Evolutionary conservation across 352 stramenopile genomes (phyloP).

Genomic region (Globisporangium alternatum): DNA sequence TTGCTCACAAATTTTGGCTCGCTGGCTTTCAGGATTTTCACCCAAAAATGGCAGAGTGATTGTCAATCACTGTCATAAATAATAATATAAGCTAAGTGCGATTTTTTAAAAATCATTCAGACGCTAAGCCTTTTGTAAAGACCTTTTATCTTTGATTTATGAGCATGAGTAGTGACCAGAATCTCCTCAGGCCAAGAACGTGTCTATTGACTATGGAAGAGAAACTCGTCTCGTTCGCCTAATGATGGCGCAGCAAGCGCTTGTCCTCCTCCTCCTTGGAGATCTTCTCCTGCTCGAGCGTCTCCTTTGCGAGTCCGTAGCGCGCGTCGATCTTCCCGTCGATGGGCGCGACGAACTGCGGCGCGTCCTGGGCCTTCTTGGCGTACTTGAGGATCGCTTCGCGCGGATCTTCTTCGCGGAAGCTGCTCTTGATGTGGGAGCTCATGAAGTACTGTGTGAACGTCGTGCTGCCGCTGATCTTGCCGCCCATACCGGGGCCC

Average conservation of each 20-base stretch:
- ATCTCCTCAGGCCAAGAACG: not conserved
- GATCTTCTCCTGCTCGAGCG: conserved; percentile 76
- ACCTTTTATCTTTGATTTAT: not conserved
- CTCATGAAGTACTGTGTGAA: conserved; percentile 90
- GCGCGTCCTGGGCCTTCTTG: conserved; percentile 64
- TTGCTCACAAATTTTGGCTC: conserved; percentile 1
- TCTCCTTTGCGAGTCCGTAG: conserved; percentile 72
- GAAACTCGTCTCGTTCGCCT: not conserved
- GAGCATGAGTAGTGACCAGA: not conserved
- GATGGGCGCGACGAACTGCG: conserved; percentile 60
- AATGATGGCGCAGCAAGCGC: conserved; percentile 63
- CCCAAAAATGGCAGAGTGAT: too few species aligned
- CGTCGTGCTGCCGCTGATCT: conserved; percentile 75
- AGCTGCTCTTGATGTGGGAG: conserved; percentile 81
- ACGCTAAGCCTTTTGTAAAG: not conserved
- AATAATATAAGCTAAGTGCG: too few species aligned
- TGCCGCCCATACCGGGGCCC: conserved; percentile 70
- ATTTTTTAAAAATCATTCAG: too few species aligned
- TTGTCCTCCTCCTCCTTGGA: conserved; percentile 76
- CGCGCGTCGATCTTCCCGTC: conserved; percentile 64
- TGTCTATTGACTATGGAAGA: not conserved
- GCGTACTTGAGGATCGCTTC: conserved; percentile 87
- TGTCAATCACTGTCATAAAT: too few species aligned
- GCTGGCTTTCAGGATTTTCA: too few species aligned
- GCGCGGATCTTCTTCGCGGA: conserved; percentile 82